Conservation (phyloP, 192 early-diverging fungal species). For the Entophlyctis helioformis region DNA sequence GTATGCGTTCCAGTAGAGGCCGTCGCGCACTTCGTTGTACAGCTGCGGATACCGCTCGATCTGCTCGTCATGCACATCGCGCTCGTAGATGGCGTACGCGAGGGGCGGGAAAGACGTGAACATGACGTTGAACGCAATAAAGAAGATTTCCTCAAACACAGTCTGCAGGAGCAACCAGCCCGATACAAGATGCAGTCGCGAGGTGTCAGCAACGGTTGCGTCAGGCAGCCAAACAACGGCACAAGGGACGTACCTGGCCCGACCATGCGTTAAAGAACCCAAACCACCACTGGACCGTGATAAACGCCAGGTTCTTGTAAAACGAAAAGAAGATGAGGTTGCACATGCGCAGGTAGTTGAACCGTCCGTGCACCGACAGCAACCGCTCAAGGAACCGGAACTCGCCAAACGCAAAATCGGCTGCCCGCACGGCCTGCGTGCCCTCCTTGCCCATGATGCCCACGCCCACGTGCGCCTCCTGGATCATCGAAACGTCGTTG, state of each 20-base stretch:
- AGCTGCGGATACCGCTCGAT: conserved; percentile 28
- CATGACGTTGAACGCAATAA: conserved; percentile 39
- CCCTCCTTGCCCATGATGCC: conserved; percentile 50
- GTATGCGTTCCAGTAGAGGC: conserved; percentile 33
- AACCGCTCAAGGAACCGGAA: conserved; percentile 39
- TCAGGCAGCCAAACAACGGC: no score
- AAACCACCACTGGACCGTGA: conserved; percentile 34
- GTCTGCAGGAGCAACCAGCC: conserved; percentile 11
- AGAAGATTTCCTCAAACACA: conserved; percentile 40
- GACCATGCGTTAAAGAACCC: conserved; percentile 34
- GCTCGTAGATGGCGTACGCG: conserved; percentile 32
- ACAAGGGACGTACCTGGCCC: conserved; percentile 28
- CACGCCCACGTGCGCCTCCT: conserved; percentile 38
- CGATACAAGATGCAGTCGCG: no score
- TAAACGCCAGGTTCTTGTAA: conserved; percentile 47
- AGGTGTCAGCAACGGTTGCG: no score
- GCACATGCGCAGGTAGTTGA: conserved; percentile 21
- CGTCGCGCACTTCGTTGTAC: conserved; percentile 22
- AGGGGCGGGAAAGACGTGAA: conserved; percentile 40
- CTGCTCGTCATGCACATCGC: conserved; percentile 22
- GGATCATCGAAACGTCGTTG: conserved; percentile 55
- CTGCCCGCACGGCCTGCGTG: conserved; percentile 40
- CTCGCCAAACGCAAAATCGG: conserved; percentile 44
- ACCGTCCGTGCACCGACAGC: conserved; percentile 41
- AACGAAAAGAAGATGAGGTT: conserved; percentile 35